Evolutionary conservation across 2,329 filamentous ascomycete species (phyloP).

Genomic region (Penicillium hesseltinei): DNA sequence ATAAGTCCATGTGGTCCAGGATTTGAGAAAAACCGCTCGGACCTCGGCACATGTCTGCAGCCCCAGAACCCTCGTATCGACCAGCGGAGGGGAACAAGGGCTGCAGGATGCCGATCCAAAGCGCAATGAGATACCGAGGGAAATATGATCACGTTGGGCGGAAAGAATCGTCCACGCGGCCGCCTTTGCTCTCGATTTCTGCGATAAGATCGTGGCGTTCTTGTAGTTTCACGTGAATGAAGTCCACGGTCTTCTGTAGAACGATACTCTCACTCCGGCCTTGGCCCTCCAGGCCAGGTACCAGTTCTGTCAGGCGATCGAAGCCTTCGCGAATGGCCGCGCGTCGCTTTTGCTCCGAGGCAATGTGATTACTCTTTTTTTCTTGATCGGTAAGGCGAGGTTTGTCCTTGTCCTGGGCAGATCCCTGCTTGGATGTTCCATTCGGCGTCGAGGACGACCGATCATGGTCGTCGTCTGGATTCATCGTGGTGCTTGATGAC

Average conservation of each 20-base stretch:
- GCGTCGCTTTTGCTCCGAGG: conserved; percentile 63
- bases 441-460: conserved; percentile 37
- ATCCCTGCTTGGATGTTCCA: conserved; percentile 29
- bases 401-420: conserved; percentile 49
- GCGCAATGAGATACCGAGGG: neutral
- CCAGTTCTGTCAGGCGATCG: conserved; percentile 73
- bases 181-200: conserved; percentile 59
- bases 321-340: conserved; percentile 80
- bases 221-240: conserved; percentile 59
- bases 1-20: conserved; percentile 11
- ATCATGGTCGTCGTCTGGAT: conserved; percentile 31
- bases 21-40: conserved; percentile 1
- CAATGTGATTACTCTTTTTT: conserved; percentile 73
- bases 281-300: conserved; percentile 78
- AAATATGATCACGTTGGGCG: conserved; percentile 25
- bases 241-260: conserved; percentile 68
- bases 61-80: conserved; percentile 1
- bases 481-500: conserved; percentile 20
- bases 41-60: conserved; percentile 18
- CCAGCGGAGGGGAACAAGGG: conserved; percentile 1
- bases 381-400: conserved; percentile 66
- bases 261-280: conserved; percentile 83
- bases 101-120: neutral
- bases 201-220: conserved; percentile 59
- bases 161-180: conserved; percentile 49